A percentile compares a stretch with the other conserved stretches of the same genome.
These are phyloP conservation scores for Raffaelea albimanens DNA, from an alignment of 2,329 filamentous ascomycete genomes.

Conservation along the genomic window DNA sequence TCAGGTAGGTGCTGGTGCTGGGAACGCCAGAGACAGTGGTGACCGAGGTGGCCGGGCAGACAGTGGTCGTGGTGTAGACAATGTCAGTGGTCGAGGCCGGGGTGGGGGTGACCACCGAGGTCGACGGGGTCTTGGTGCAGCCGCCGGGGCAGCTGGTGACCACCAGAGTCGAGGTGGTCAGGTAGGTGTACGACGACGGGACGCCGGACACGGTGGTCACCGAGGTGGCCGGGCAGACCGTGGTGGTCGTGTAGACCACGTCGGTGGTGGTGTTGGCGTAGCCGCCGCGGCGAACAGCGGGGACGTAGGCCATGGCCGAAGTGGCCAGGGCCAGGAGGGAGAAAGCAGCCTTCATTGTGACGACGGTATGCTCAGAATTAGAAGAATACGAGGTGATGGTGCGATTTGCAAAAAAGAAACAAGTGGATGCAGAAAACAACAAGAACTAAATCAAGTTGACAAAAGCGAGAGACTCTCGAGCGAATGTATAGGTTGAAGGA, in stretches of 20 bases:
- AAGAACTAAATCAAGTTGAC: neutral
- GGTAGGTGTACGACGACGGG: conserved; percentile 30
- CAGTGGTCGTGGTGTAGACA: conserved; percentile 30
- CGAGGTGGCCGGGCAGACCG: conserved; percentile 26
- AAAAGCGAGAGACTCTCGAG: conserved; percentile 1
- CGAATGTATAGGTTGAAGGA: conserved; percentile 1
- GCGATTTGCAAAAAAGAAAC: neutral
- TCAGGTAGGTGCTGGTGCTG: conserved; percentile 9
- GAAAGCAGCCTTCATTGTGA: conserved; percentile 23
- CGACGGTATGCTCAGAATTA: neutral
- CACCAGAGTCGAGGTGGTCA: conserved; percentile 32
- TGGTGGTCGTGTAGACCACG: conserved; percentile 1
- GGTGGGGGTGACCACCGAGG: conserved; percentile 14
- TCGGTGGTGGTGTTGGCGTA: conserved; percentile 12
- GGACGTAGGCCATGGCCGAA: conserved; percentile 17
- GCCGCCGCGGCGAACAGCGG: conserved; percentile 5
- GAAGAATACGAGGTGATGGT: neutral
- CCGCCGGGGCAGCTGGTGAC: conserved; percentile 28
- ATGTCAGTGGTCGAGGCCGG: conserved; percentile 11
- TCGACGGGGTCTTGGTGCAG: conserved; percentile 20
- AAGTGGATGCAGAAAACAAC: neutral
- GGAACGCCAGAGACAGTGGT: neutral
- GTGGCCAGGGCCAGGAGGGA: conserved; percentile 21
- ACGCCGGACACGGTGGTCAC: conserved; percentile 28
- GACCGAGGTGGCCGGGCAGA: conserved; percentile 19